Conservation (phyloP, 1,139 yeast genomes). For the Candida glucosophila region DNA sequence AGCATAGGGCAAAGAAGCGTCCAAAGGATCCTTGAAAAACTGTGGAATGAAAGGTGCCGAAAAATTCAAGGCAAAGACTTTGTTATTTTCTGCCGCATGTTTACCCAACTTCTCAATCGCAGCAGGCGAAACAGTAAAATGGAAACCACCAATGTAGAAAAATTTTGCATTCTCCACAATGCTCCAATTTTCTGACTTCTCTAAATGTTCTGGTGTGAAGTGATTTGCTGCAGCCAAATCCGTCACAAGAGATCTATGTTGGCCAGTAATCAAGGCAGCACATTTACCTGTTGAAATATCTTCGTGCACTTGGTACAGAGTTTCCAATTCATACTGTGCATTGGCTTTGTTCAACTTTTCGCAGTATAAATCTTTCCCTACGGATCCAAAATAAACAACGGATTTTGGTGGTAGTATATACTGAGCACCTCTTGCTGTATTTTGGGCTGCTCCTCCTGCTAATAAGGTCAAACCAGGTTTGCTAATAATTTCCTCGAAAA, state of each 20-base stretch:
- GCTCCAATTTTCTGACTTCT: conserved; percentile 86
- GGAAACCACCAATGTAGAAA: conserved; percentile 96
- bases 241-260: conserved; percentile 86
- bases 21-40: conserved; percentile 89
- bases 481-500: conserved; percentile 68
- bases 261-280: conserved; percentile 89
- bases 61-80: conserved; percentile 77
- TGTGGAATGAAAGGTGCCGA: conserved; percentile 96
- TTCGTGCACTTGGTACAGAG: conserved; percentile 75
- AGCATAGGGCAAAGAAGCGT: conserved; percentile 73
- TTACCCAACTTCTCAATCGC: conserved; percentile 85
- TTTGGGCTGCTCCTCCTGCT: conserved; percentile 99
- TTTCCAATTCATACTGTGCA: conserved; percentile 76
- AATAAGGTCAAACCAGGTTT: conserved; percentile 58
- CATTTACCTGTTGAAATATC: conserved; percentile 90
- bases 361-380: conserved; percentile 85
- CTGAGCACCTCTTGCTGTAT: conserved; percentile 98
- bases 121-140: conserved; percentile 93
- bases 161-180: conserved; percentile 71
- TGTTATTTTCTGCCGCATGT: conserved; percentile 82
- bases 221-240: conserved; percentile 98
- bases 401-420: conserved; percentile 74
- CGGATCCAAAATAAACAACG: conserved; percentile 93
- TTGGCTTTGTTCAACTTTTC: conserved; percentile 79
- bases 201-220: conserved; percentile 82